Base-by-base conservation (phyloP, 2,329 filamentous ascomycete genomes). In the Diaporthe velutina region DNA sequence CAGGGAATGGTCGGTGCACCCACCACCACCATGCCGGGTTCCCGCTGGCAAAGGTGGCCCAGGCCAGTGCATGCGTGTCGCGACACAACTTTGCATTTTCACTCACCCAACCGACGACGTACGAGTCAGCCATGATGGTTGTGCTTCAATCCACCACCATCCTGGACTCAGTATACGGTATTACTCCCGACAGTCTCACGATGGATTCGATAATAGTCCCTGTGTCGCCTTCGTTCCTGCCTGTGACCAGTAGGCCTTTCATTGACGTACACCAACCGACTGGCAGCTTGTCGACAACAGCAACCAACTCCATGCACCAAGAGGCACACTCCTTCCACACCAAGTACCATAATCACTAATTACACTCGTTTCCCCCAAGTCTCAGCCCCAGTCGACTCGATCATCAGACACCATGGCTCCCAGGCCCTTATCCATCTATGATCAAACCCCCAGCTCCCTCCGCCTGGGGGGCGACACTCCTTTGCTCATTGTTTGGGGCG, bases 401-500 rank as follows among this genome's bases (percentile, higher is more conserved):
- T 1, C 19, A 38, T n/a, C 22, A 60, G 4, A 35, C 57, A 25
- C 12, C 19, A 60, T 60, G 57, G 57, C 57, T 60, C 57, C 57
- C 10, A 38, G 57, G 57, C 57, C 57, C 25, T 12, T 60, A 38
- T 60, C 57, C 22, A 60, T 60, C 33, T 17, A 60, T 40, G 57
- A 60, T 6, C 22, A n/a, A 5, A 60, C 30, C 33, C 35, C 57
- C 4, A 60, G 33, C 35, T 40, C 57, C 22, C 57, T 60, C 35
- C 33, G 35, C 22, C 57, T 60, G 2, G 57, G 35, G 35, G 57
- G 57, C 35, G 57, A 60, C 35, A 60, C 57, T 22, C 57, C 57
- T 13, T 25, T 60, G 57, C 57, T 60, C 57, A 60, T 60, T 40
- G 57, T 60, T 6, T 60, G 57, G 57, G 57, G 57, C 22, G 57